Conservation (phyloP, 306 rosid genomes). For the Mimosa pudica region DNA sequence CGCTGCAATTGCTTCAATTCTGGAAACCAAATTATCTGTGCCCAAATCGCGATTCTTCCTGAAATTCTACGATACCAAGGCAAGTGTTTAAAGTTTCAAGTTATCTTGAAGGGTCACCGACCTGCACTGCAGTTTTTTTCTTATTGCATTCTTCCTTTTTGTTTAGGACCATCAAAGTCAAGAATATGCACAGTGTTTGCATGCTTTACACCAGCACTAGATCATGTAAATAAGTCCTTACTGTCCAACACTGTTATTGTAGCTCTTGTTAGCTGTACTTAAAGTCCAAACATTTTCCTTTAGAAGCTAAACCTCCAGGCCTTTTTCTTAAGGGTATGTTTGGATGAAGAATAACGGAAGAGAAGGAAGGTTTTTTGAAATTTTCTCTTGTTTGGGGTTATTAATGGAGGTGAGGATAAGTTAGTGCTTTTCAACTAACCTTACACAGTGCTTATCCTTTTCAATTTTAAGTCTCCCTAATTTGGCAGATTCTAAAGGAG, state of each 20-base stretch:
- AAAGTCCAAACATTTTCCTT: constrained; percentile 13
- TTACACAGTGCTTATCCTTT: neutral
- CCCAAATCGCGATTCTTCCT: constrained; percentile 74
- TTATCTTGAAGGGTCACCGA: constrained; percentile 38
- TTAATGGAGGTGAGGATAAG: neutral
- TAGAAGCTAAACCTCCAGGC: neutral
- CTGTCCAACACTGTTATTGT: constrained; percentile 40
- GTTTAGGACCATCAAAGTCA: constrained; percentile 88
- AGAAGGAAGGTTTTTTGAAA: neutral
- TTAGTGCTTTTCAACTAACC: neutral
- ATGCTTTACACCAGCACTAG: constrained; percentile 98
- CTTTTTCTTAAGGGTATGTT: neutral
- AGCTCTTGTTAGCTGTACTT: constrained; percentile 17
- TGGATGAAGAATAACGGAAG: constrained; percentile 1
- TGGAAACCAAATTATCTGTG: constrained; percentile 74
- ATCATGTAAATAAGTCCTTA: constrained; percentile 63
- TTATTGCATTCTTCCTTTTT: constrained; percentile 76
- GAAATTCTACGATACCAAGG: constrained; percentile 83
- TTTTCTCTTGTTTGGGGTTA: neutral
- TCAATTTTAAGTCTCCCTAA: neutral
- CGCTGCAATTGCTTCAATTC: constrained; percentile 69
- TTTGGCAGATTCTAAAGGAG: neutral
- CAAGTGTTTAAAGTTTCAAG: constrained; percentile 42
- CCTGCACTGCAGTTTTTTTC: constrained; percentile 42
- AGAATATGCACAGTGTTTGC: constrained; percentile 94